Base-by-base conservation (phyloP, 306 rosid genomes). In the Prunus mongolica region DNA sequence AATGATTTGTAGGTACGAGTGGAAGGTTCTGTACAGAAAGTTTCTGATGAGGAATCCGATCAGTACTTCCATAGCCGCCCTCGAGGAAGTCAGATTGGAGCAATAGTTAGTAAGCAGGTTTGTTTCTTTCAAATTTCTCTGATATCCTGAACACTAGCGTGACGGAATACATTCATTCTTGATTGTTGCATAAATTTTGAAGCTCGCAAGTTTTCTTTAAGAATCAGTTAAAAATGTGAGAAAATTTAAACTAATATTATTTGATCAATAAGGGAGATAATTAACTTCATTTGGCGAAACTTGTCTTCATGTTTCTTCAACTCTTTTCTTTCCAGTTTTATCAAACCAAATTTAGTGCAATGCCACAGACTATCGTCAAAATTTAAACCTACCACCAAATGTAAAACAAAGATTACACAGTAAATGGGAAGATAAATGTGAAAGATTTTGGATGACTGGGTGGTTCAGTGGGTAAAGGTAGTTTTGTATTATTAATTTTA, bases 51-150 rank as follows among this genome's bases (percentile, higher is more conserved):
- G 84, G 97, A 95, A 89, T 92, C 99, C 75, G 91, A 89, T 78
- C 85, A 83, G 74, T 95, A 95, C 82, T 95, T 92, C 83, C 99
- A 92, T 73, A 90, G 97, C 82, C 99, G 99, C 46, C 99, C 99
- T 65, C 87, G 82, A 74, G 99, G 99, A 80, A 92, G 99, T 80
- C 99, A 95, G 87, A 84, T 95, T 75, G 97, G 97, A 83, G 99
- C 99, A 76, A 87, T 90, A 61, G 99, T 80, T 80, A 95, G 99
- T 88, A 89, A 91, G 84, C 99, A 95, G 97, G 99, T 95, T 81
- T 73, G 32, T 78, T 55, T 75, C 74, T 44, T 57, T 65, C 60
- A 2, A 30, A 65, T 30, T 16, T 45, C 46, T 78, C 20, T 60
- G 65, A 25, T 73, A 25, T 25, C 63, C 70, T 78, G 67, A 70